A percentile compares a stretch with the other conserved stretches of the same genome.
Evolutionary conservation across 805 yeast genomes (phyloP).

Genomic region (Priceomyces medius): DNA sequence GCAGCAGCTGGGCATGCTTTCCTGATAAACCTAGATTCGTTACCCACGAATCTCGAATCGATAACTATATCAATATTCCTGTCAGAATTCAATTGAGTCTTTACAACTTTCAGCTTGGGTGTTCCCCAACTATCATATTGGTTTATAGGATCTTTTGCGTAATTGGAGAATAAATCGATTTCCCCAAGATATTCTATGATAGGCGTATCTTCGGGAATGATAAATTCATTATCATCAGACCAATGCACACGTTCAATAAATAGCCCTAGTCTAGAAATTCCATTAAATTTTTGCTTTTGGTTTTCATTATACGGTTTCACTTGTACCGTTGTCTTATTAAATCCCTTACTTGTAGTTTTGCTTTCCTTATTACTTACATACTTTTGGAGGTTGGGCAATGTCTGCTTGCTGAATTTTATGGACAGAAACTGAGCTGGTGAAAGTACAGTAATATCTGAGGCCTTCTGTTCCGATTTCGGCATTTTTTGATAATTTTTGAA

Average conservation of each 20-base stretch:
- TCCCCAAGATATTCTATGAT: slow-evolving; percentile 73
- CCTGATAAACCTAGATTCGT: slow-evolving; percentile 69
- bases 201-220: slow-evolving; percentile 46
- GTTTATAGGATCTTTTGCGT: slow-evolving; percentile 63
- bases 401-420: slow-evolving; percentile 29
- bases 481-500: slow-evolving; percentile 1
- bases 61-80: slow-evolving; percentile 44
- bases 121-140: slow-evolving; percentile 78
- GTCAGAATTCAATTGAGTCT: slow-evolving; percentile 13
- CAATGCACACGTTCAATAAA: slow-evolving; percentile 31
- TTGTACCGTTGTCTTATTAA: slow-evolving; percentile 32
- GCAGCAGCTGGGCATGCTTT: slow-evolving; percentile 64
- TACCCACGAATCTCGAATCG: slow-evolving; percentile 81
- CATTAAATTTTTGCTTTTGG: slow-evolving; percentile 58
- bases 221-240: slow-evolving; percentile 9
- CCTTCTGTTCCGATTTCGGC: slow-evolving; percentile 4
- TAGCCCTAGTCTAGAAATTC: slow-evolving; percentile 68
- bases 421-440: slow-evolving; percentile 25
- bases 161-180: slow-evolving; percentile 61
- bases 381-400: slow-evolving; percentile 34
- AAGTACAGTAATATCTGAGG: slow-evolving; percentile 19
- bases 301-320: slow-evolving; percentile 62
- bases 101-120: slow-evolving; percentile 45
- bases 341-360: slow-evolving; percentile 21
- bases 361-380: slow-evolving; percentile 35